phyloP scores from a whole-genome alignment of 148 eudicot species.

The Vaccinium macrocarpon region DNA sequence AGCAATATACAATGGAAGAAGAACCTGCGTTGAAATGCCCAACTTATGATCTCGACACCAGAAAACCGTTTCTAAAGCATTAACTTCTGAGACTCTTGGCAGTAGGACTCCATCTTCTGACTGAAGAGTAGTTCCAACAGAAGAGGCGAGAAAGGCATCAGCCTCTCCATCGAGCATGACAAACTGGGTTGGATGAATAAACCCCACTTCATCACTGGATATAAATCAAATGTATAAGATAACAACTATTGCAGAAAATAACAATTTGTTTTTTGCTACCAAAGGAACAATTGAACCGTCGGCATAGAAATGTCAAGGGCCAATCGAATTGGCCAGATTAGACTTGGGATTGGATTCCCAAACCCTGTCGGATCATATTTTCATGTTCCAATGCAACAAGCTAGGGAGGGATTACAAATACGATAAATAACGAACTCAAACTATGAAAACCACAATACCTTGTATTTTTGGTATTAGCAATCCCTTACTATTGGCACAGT shows the following conservation, averaged over 20 bases:
- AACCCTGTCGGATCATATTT: neutral
- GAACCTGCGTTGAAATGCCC: constrained; percentile 68
- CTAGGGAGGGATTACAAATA: neutral
- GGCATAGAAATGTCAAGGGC: too few relatives aligned
- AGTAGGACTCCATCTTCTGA: constrained; percentile 21
- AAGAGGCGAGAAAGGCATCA: constrained; percentile 17
- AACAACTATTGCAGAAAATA: neutral
- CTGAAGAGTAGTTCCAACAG: constrained; percentile 13
- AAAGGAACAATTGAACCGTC: neutral
- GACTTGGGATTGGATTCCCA: neutral
- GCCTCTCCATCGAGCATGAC: constrained; percentile 46
- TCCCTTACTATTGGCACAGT: neutral
- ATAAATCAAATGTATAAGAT: constrained; percentile 17
- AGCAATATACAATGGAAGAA: constrained; percentile 59
- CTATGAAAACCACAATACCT: neutral
- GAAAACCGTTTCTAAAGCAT: constrained; percentile 34
- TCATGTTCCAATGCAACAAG: neutral
- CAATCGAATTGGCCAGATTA: neutral
- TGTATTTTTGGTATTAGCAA: neutral
- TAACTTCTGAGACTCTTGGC: constrained; percentile 15
- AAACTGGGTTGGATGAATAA: constrained; percentile 78
- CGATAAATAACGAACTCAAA: neutral
- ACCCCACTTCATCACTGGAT: constrained; percentile 85
- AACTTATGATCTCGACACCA: constrained; percentile 80
- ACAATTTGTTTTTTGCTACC: neutral